phyloP scores from a whole-genome alignment of 2,329 filamentous ascomycete species.

The Botrytis fabae region DNA sequence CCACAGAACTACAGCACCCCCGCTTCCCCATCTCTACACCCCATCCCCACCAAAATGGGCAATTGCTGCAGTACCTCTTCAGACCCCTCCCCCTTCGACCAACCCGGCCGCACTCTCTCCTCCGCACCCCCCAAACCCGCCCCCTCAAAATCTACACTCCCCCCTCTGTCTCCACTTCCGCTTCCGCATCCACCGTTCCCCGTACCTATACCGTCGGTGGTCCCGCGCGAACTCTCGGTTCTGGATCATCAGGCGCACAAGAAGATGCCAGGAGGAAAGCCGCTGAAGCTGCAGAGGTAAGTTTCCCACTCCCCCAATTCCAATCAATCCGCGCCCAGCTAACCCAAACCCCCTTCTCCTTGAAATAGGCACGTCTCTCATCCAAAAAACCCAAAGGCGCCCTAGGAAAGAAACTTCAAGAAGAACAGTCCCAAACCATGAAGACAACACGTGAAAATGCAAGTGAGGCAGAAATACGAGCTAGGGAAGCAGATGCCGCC shows the following conservation, averaged over 20 bases:
- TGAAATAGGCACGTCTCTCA: not conserved
- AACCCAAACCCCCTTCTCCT: not conserved
- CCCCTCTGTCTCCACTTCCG: slow-evolving; percentile 26
- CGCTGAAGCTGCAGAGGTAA: slow-evolving; percentile 71
- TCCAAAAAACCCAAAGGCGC: slow-evolving; percentile 40
- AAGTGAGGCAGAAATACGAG: slow-evolving; percentile 61
- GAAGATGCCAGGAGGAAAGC: slow-evolving; percentile 64
- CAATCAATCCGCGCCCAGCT: not conserved
- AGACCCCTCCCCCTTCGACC: slow-evolving; percentile 65
- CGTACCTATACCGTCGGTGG: slow-evolving; percentile 52
- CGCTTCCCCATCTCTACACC: not conserved
- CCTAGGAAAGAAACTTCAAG: slow-evolving; percentile 67
- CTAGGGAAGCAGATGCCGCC: slow-evolving; percentile 65
- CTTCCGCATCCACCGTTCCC: slow-evolving; percentile 49
- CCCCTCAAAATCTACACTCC: slow-evolving; percentile 44
- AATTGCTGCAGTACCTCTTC: slow-evolving; percentile 78
- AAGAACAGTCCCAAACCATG: slow-evolving; percentile 74
- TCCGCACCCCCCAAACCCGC: slow-evolving; percentile 45
- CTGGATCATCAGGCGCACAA: slow-evolving; percentile 46
- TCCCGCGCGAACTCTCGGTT: slow-evolving; percentile 65
- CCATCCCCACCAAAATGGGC: slow-evolving; percentile 60
- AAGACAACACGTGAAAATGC: slow-evolving; percentile 66
- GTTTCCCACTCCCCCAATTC: not conserved
- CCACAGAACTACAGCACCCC: not conserved
- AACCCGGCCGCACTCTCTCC: slow-evolving; percentile 71